Conservation (phyloP, 768 basidiomycete species). For the Termitomyces sp. region DNA sequence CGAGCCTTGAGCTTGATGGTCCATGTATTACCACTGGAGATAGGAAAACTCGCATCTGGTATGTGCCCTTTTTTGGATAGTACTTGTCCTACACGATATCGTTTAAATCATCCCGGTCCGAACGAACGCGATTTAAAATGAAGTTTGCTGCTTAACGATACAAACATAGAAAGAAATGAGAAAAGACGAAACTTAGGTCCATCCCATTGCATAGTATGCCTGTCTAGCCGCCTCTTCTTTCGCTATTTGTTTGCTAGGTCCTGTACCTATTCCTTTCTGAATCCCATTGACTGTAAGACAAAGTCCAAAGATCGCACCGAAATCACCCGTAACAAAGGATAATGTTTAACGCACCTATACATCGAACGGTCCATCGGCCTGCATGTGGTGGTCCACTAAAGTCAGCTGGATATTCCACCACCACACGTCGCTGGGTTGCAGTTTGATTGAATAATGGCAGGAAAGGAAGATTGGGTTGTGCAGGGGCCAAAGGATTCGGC, state of each 20-base stretch:
- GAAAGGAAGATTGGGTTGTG: constrained; percentile 61
- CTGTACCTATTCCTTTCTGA: constrained; percentile 60
- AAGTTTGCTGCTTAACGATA: not conserved
- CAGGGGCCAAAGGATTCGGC: constrained; percentile 59
- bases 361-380: constrained; percentile 62
- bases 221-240: constrained; percentile 75
- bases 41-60: too few relatives aligned
- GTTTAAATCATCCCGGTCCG: too few relatives aligned
- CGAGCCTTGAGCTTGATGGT: too few relatives aligned
- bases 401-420: constrained; percentile 55
- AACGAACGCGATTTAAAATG: too few relatives aligned
- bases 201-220: constrained; percentile 75
- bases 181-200: constrained; percentile 39
- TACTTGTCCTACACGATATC: too few relatives aligned
- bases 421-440: constrained; percentile 60
- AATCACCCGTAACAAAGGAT: constrained; percentile 4
- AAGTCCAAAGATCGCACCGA: not conserved
- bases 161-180: not conserved
- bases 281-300: constrained; percentile 60
- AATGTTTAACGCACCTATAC: constrained; percentile 51
- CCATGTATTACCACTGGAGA: too few relatives aligned
- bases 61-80: too few relatives aligned
- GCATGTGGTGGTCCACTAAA: constrained; percentile 68
- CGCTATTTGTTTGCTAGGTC: constrained; percentile 68
- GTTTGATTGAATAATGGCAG: constrained; percentile 75